Conservation (phyloP, 805 yeast species). For the Yueomyces sinensis region DNA sequence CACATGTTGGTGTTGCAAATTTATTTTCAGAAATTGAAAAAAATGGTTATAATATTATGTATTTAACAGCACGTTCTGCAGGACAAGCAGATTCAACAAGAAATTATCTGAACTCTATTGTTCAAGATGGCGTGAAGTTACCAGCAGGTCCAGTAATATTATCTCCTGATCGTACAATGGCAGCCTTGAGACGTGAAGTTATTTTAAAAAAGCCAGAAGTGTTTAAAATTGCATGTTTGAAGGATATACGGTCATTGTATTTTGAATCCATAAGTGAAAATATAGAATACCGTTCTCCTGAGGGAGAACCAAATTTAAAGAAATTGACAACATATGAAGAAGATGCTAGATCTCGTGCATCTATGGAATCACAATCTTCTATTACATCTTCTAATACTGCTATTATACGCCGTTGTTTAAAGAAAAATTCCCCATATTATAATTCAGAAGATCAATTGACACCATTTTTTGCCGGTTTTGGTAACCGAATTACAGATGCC, state of each 20-base stretch:
- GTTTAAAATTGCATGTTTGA: slow-evolving; percentile 94
- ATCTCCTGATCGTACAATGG: slow-evolving; percentile 93
- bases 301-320: slow-evolving; percentile 2
- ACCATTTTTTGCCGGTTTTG: slow-evolving; percentile 96
- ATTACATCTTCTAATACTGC: not conserved
- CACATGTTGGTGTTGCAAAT: slow-evolving; percentile 90
- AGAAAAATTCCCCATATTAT: not conserved
- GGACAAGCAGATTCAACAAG: slow-evolving; percentile 93
- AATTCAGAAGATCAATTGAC: slow-evolving; percentile 37
- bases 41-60: slow-evolving; percentile 89
- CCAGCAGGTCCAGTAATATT: slow-evolving; percentile 91
- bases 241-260: slow-evolving; percentile 70
- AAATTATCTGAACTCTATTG: slow-evolving; percentile 63
- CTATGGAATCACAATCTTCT: not conserved
- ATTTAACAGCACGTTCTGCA: slow-evolving; percentile 86
- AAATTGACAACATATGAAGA: slow-evolving; percentile 2
- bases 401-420: not conserved
- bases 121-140: slow-evolving; percentile 58
- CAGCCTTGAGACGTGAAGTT: slow-evolving; percentile 85
- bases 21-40: slow-evolving; percentile 72
- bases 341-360: not conserved
- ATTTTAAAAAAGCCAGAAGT: slow-evolving; percentile 92
- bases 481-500: slow-evolving; percentile 93
- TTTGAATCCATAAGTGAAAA: slow-evolving; percentile 5
- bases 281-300: slow-evolving; percentile 1